Base-by-base conservation (phyloP, 306 rosid genomes). In the Cucurbita ficifolia region DNA sequence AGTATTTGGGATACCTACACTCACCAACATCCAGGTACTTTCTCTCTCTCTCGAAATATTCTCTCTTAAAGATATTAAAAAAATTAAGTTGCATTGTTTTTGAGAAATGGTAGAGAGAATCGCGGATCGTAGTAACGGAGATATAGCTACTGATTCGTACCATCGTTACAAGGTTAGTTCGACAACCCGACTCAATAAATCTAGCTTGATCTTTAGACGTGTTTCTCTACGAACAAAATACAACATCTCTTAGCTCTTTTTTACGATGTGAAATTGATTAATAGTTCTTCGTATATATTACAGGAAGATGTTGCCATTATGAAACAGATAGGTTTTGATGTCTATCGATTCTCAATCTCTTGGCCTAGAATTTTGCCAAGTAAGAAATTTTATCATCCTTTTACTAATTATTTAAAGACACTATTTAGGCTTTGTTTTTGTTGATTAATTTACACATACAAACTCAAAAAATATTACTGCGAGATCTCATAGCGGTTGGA, bases 71-170 rank as follows among this genome's bases (percentile, higher is more conserved):
- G 51, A 24, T 24, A 24, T 24, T 24, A 24, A 0, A 46, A 4
- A 16, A 46, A 49, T 6, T 14, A 13, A 49, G 6, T 12, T 13
- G 0, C 5, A 7, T 55, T 55, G 5, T 21, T 16, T 52, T 55
- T 19, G 35, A 19, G 1, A 21, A 53, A 55, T 9, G 40, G 63
- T 76, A 86, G 88, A 84, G 7, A 84, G 52, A 58, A 83, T 86
- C 12, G 3, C 0, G 2, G 83, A 86, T 45, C 10, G 77, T 75
- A 76, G 74, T 59, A 85, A 80, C 6, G 88, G 81, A 58, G 86
- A 80, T 45, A 58, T 80, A 2, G 86, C 88, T 18, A 46, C 76
- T 4, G 86, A 85, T 81, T 3, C 58, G 5, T 85, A 85, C 52
- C 81, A 82, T 36, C 84, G 52, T 3, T 83, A 83, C 59, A 68